Conservation (phyloP, 2,329 filamentous ascomycete genomes). For the Aschersonia sp. region DNA sequence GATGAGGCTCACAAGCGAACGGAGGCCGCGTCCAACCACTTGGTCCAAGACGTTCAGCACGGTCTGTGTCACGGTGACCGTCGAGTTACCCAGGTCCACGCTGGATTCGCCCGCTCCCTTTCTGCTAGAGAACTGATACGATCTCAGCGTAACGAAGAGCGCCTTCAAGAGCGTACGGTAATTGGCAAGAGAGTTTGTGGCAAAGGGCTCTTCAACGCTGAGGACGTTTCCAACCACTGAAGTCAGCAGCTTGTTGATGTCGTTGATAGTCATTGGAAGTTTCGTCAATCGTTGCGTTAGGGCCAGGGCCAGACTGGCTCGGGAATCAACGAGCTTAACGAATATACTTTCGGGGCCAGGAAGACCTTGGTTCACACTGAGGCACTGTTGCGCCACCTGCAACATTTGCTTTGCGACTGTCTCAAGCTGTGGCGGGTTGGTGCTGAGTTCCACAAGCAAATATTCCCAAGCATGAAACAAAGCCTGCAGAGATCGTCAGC, state of each 20-base stretch:
- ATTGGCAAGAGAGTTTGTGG: conserved; percentile 43
- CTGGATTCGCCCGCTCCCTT: conserved; percentile 15
- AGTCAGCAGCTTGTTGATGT: conserved; percentile 35
- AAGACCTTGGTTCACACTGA: conserved; percentile 60
- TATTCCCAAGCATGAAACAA: conserved; percentile 85
- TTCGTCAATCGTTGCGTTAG: conserved; percentile 68
- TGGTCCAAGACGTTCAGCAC: conserved; percentile 68
- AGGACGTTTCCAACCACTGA: conserved; percentile 38
- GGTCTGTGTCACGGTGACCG: conserved; percentile 38
- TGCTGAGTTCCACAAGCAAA: conserved; percentile 69
- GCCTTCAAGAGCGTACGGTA: conserved; percentile 75
- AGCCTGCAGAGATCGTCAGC: conserved; percentile 24
- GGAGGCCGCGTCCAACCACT: conserved; percentile 70
- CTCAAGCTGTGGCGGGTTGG: conserved; percentile 36
- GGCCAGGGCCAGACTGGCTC: conserved; percentile 69
- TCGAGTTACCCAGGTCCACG: conserved; percentile 17
- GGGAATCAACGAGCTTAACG: conserved; percentile 56
- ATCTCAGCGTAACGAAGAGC: conserved; percentile 67
- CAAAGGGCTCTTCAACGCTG: conserved; percentile 38
- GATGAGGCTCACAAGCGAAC: conserved; percentile 63
- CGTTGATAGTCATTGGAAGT: conserved; percentile 31
- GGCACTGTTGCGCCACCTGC: conserved; percentile 60
- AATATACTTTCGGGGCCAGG: conserved; percentile 73
- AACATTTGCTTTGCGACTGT: conserved; percentile 55
- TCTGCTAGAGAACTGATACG: conserved; percentile 31